Percentiles rank a stretch among this genome's conserved stretches.
These are phyloP conservation scores for Periconia sp. DNA, from an alignment of 2,329 filamentous ascomycete genomes.

Conservation along the genomic window DNA sequence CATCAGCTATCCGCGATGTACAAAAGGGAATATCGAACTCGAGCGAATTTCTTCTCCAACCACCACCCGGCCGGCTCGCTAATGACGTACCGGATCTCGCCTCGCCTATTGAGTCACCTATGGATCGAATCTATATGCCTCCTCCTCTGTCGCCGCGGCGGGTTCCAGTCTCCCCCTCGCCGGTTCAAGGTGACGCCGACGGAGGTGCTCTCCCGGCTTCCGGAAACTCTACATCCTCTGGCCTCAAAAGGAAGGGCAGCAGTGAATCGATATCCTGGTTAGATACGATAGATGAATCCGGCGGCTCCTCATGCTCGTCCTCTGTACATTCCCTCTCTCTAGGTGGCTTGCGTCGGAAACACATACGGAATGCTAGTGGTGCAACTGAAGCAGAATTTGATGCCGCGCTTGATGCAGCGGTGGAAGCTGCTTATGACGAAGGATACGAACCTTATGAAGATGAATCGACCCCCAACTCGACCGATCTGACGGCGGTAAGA, in stretches of 20 bases:
- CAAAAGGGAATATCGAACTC: conserved; percentile 36
- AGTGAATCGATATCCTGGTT: conserved; percentile 87
- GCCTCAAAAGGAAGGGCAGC: conserved; percentile 59
- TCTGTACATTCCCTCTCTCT: conserved; percentile 81
- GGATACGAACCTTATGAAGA: conserved; percentile 73
- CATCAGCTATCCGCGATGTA: conserved; percentile 46
- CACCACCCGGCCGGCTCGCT: conserved; percentile 33
- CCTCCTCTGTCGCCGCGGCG: conserved; percentile 70
- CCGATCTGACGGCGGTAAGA: conserved; percentile 38
- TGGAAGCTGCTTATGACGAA: conserved; percentile 94
- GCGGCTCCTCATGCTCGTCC: conserved; percentile 70
- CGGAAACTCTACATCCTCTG: conserved; percentile 18
- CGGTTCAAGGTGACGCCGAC: conserved; percentile 23
- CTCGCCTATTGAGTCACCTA: conserved; percentile 48
- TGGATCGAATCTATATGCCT: conserved; percentile 65
- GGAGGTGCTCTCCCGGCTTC: conserved; percentile 18
- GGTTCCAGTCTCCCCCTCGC: conserved; percentile 52
- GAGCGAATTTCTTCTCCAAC: conserved; percentile 35
- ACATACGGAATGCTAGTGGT: conserved; percentile 68
- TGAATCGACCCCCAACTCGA: conserved; percentile 45
- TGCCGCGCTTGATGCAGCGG: conserved; percentile 88
- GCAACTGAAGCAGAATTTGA: conserved; percentile 89
- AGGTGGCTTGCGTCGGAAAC: conserved; percentile 68
- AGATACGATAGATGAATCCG: conserved; percentile 92
- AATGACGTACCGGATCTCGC: conserved; percentile 14